phyloP scores from a whole-genome alignment of 2,329 filamentous ascomycete genomes.

The Paramyrothecium sp. region DNA sequence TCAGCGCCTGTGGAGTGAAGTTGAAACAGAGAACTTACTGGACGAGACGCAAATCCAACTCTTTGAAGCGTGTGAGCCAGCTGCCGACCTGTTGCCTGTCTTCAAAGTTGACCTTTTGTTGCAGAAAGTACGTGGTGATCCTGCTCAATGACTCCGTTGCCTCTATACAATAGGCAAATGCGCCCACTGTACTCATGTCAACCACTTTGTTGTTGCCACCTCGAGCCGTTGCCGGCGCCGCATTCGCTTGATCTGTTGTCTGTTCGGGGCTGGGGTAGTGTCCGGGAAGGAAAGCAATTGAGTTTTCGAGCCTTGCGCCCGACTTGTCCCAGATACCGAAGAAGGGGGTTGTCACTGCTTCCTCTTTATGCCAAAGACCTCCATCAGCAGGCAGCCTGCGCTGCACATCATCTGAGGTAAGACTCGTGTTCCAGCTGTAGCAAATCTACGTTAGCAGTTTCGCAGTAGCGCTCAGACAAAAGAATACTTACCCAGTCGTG shows the following conservation, averaged over 20 bases:
- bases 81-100: constrained; percentile 33
- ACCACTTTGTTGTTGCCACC: constrained; percentile 8
- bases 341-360: constrained; percentile 33
- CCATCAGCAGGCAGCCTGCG: constrained; percentile 35
- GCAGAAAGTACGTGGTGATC: constrained; percentile 39
- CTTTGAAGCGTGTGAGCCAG: constrained; percentile 43
- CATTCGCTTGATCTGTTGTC: constrained; percentile 2
- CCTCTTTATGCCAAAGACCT: constrained; percentile 32
- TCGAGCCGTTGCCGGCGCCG: constrained; percentile 9
- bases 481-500: constrained; percentile 14
- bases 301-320: constrained; percentile 27
- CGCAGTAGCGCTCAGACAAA: no score
- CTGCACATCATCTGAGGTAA: constrained; percentile 31
- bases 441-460: no score
- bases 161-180: constrained; percentile 41
- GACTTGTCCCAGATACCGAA: constrained; percentile 39
- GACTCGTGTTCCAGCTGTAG: constrained; percentile 30
- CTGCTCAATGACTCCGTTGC: constrained; percentile 40
- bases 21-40: constrained; percentile 12
- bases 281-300: constrained; percentile 26
- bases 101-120: constrained; percentile 34
- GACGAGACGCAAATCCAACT: constrained; percentile 40
- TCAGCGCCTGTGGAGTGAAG: no score
- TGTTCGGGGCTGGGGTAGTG: constrained; percentile 9
- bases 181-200: constrained; percentile 36